Evolutionary conservation across 2,329 filamentous ascomycete genomes (phyloP).

Genomic region (Curvularia eragrostidis): DNA sequence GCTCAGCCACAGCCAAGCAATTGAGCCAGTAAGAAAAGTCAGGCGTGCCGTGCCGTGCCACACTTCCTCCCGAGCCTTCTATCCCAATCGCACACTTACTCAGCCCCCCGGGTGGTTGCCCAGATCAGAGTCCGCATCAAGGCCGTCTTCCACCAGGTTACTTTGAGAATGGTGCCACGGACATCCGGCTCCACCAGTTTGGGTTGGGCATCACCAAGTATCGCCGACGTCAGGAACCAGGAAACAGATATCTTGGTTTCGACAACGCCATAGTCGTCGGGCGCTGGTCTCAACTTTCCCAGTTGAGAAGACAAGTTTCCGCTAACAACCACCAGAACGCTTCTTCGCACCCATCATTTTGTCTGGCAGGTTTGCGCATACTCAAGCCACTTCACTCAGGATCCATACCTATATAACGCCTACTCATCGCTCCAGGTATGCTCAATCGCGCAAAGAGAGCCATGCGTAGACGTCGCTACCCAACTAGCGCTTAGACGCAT

Average conservation of each 20-base stretch:
- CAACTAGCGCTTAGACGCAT: background rate
- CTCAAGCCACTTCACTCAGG: background rate
- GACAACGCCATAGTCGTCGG: background rate
- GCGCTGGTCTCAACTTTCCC: background rate
- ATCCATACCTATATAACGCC: background rate
- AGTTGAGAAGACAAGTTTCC: background rate
- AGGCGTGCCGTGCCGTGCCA: conserved; percentile 15
- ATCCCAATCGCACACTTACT: conserved; percentile 3
- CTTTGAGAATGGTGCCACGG: background rate
- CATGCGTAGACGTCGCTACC: background rate
- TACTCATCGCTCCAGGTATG: background rate
- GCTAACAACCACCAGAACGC: too few relatives aligned
- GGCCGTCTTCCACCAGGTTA: too few relatives aligned
- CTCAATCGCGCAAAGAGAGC: background rate
- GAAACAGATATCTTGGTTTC: background rate
- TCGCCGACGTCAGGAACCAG: background rate
- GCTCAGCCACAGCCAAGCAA: conserved; percentile 13
- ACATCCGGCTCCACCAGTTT: background rate
- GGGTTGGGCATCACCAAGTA: conserved; percentile 2
- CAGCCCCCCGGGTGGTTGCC: conserved; percentile 4
- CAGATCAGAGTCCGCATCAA: conserved; percentile 1
- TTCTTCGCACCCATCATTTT: background rate
- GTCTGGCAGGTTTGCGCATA: background rate
- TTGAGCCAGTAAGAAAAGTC: background rate
- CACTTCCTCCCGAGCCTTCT: conserved; percentile 2